Percentiles rank a stretch among this genome's conserved stretches.
phyloP scores from a whole-genome alignment of 2,329 filamentous ascomycete genomes.

The Ophiostoma novo-ulmi region DNA sequence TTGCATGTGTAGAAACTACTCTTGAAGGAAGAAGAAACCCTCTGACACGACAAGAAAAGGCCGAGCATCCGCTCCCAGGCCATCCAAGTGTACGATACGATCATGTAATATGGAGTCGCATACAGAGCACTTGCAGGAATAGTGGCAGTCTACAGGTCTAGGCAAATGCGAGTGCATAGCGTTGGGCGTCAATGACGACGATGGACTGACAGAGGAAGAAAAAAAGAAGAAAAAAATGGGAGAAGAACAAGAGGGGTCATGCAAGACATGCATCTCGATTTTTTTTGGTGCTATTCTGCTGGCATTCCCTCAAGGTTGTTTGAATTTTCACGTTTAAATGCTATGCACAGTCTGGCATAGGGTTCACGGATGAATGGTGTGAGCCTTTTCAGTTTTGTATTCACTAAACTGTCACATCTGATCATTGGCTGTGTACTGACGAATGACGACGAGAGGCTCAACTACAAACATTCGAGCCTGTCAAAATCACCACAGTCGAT shows the following conservation, averaged over 20 bases:
- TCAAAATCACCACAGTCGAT: neutral
- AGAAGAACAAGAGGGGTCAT: neutral
- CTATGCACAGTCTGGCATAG: neutral
- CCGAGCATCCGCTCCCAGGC: neutral
- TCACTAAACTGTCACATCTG: neutral
- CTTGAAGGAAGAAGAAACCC: no score
- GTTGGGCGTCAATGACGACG: constrained; percentile 9
- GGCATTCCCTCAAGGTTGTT: neutral
- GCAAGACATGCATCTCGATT: neutral
- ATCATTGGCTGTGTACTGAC: neutral
- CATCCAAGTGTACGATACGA: neutral
- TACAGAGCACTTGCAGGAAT: no score
- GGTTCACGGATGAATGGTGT: neutral
- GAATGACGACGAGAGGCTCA: neutral
- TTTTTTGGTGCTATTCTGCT: neutral
- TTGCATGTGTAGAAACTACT: neutral
- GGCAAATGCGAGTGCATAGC: neutral
- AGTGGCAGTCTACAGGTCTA: neutral
- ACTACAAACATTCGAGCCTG: neutral
- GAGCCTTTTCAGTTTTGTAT: neutral
- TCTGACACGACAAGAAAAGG: neutral
- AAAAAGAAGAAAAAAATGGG: no score
- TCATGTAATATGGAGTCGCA: neutral
- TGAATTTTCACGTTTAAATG: neutral
- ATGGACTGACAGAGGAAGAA: neutral